Evolutionary conservation across 2,329 filamentous ascomycete genomes (phyloP), one percentile per base, ranked within the genome.

Genomic region (Penicillium sumatraense): DNA sequence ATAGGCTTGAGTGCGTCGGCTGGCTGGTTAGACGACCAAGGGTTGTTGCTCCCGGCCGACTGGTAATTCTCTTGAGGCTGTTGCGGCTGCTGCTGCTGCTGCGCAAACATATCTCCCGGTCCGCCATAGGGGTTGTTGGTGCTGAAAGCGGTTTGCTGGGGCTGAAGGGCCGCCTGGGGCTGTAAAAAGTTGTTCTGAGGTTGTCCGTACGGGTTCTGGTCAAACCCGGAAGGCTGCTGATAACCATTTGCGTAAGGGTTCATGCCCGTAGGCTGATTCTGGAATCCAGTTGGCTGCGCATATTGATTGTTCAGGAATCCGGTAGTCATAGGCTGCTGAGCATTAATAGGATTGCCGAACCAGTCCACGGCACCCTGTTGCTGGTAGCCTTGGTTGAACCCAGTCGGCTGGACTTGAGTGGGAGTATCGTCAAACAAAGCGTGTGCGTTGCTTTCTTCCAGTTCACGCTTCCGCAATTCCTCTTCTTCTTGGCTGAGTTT

Each of bases 351-450:
- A 74, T 99, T 99, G 56, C 93, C 95, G 67, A 96, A 95, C 86
- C 96, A 98, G 76, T 99, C 95, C 16, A 99, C 95, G 11, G 91
- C 91, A 54, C 89, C 89, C 71, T 96, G 93, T 77, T 99, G 95
- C 78, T 98, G 93, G 70, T 99, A 99, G 44, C 93, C 93, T 77
- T 96, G 93, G 75, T 97, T 98, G 79, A 91, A 92, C 31, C 92
- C 93, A 13, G 93, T 98, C 36, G 85, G 86, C 75, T 93, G 91
- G 31, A 89, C 84, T 66, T 91, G 89, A 51, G 85, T 78, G 3
- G 87, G 81, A 23, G 83, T 80, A 65, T 96, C 90, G 66, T 96
- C 93, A 67, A 99, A 98, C n/a, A 99, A 82, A 18, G 91, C 87
- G 45, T 89, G 83, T 18, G 90, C 88, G 69, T 96, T 97, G 72